These are phyloP conservation scores for Cicer judaicum DNA, from an alignment of 306 rosid genomes.

Conservation along the genomic window DNA sequence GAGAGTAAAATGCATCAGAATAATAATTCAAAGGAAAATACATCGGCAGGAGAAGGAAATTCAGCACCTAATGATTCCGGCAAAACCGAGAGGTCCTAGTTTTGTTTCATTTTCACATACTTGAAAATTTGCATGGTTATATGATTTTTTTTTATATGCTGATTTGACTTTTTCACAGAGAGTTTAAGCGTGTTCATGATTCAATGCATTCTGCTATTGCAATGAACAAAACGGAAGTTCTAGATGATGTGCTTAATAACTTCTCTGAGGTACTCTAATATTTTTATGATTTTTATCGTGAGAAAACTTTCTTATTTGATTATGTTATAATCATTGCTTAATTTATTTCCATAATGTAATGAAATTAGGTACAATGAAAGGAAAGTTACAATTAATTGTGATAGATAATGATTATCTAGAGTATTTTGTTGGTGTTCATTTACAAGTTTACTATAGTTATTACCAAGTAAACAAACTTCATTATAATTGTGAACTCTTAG, in stretches of 20 bases:
- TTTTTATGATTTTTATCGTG: neutral
- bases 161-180: constrained; percentile 49
- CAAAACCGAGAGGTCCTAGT: constrained; percentile 61
- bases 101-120: neutral
- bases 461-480: neutral
- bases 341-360: constrained; percentile 29
- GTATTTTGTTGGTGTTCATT: neutral
- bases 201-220: constrained; percentile 86
- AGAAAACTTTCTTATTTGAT: neutral
- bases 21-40: constrained; percentile 49
- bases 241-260: constrained; percentile 68
- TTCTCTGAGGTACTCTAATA: constrained; percentile 67
- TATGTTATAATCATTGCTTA: constrained; percentile 5
- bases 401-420: neutral
- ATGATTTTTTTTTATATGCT: constrained; percentile 4
- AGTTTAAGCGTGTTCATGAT: constrained; percentile 63
- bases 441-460: neutral
- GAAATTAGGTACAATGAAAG: neutral
- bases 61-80: constrained; percentile 43
- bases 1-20: constrained; percentile 51
- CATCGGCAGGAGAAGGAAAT: constrained; percentile 43
- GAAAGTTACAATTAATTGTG: neutral
- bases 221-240: constrained; percentile 72
- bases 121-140: constrained; percentile 22
- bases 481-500: neutral